Percentiles rank a stretch among this genome's conserved stretches.
phyloP scores from a whole-genome alignment of 495 filamentous ascomycete genomes.

The Neurospora sp. region DNA sequence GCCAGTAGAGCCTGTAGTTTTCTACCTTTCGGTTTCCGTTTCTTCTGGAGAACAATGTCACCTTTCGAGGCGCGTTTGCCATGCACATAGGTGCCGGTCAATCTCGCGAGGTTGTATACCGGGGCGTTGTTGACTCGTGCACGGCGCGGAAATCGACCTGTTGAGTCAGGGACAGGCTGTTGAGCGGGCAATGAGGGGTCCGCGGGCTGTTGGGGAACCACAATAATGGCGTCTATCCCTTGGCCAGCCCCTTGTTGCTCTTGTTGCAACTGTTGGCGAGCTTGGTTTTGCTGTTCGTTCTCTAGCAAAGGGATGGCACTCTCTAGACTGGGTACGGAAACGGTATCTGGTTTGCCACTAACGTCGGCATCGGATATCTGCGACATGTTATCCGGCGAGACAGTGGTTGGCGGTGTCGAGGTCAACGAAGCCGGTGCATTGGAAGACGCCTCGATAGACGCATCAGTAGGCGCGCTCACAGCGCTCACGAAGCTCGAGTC shows the following conservation, averaged over 20 bases:
- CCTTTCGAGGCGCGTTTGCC: conserved; percentile 31
- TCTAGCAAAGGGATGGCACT: conserved; percentile 11
- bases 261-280: conserved; percentile 6
- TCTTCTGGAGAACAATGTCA: conserved; percentile 25
- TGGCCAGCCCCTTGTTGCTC: conserved; percentile 6
- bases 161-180: conserved; percentile 1
- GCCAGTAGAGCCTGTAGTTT: background rate
- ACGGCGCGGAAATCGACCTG: conserved; percentile 30
- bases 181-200: background rate
- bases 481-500: conserved; percentile 24
- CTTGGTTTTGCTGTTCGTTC: conserved; percentile 10
- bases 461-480: conserved; percentile 4
- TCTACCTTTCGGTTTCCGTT: conserved; percentile 7
- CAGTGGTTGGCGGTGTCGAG: conserved; percentile 37
- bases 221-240: conserved; percentile 26
- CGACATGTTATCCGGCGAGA: conserved; percentile 35
- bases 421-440: conserved; percentile 30
- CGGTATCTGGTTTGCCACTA: conserved; percentile 10
- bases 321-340: conserved; percentile 9
- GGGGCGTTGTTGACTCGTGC: conserved; percentile 34
- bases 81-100: conserved; percentile 37
- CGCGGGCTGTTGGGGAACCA: conserved; percentile 11
- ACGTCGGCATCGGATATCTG: conserved; percentile 29
- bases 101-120: conserved; percentile 45
- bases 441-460: conserved; percentile 26